These are phyloP conservation scores for Penicillium paneum DNA, from an alignment of 2,329 filamentous ascomycete species.

Conservation along the genomic window DNA sequence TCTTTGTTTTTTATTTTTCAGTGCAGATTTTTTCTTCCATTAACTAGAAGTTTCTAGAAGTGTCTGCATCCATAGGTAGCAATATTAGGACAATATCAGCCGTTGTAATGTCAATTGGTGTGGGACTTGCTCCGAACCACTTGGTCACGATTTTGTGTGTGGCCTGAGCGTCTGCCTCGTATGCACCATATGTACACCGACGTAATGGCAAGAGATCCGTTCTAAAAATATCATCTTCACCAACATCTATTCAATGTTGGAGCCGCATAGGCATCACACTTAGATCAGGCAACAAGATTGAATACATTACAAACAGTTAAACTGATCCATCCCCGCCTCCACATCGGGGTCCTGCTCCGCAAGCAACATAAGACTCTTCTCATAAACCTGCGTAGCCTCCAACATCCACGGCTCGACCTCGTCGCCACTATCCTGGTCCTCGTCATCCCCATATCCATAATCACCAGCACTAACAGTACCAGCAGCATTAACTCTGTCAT, in stretches of 20 bases:
- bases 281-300: neutral
- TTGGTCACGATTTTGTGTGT: neutral
- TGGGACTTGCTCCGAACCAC: neutral
- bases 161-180: constrained; percentile 1
- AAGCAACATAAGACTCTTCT: constrained; percentile 71
- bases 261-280: neutral
- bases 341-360: constrained; percentile 49
- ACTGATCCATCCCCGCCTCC: constrained; percentile 21
- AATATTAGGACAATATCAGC: neutral
- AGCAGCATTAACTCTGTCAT: constrained; percentile 22
- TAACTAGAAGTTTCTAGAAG: constrained; percentile 7
- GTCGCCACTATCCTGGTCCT: constrained; percentile 49
- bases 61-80: neutral
- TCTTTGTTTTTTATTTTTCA: neutral
- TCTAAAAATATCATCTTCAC: constrained; percentile 4
- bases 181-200: neutral
- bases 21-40: neutral
- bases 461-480: neutral
- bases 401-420: constrained; percentile 55
- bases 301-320: constrained; percentile 6
- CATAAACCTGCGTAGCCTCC: constrained; percentile 73
- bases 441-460: constrained; percentile 31
- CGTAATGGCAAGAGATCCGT: neutral
- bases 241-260: neutral
- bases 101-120: neutral